Evolutionary conservation across 2,329 filamentous ascomycete genomes (phyloP).

Genomic region (Stachybotrys chlorohalonatus): DNA sequence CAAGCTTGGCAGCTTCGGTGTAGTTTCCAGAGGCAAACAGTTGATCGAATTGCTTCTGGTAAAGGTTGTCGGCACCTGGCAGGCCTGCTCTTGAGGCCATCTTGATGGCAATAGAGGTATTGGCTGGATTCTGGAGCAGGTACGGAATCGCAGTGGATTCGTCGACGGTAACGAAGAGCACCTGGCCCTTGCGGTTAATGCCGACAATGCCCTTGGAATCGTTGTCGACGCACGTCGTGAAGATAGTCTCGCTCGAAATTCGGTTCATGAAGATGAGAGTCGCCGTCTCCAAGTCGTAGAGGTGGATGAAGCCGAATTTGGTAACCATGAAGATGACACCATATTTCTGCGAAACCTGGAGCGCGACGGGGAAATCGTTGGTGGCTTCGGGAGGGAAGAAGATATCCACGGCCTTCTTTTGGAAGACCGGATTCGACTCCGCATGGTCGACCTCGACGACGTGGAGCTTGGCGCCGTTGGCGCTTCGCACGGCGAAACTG

Average conservation of each 20-base stretch:
- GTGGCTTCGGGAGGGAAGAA: slow-evolving; percentile 94
- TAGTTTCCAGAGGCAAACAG: slow-evolving; percentile 74
- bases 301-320: slow-evolving; percentile 97
- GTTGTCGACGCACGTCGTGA: slow-evolving; percentile 79
- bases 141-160: slow-evolving; percentile 89
- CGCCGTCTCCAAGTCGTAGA: slow-evolving; percentile 94
- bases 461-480: slow-evolving; percentile 87
- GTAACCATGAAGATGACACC: slow-evolving; percentile 95
- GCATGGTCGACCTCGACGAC: slow-evolving; percentile 96
- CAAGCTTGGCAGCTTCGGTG: slow-evolving; percentile 85
- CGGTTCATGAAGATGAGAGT: slow-evolving; percentile 99
- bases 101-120: slow-evolving; percentile 89
- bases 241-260: slow-evolving; percentile 98
- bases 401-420: slow-evolving; percentile 94
- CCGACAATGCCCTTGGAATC: slow-evolving; percentile 83
- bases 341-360: slow-evolving; percentile 95
- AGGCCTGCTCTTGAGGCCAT: slow-evolving; percentile 89
- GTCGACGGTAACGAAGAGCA: slow-evolving; percentile 87
- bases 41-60: slow-evolving; percentile 86
- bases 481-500: slow-evolving; percentile 87
- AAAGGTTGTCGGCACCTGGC: slow-evolving; percentile 88
- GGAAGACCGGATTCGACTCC: slow-evolving; percentile 77
- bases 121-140: slow-evolving; percentile 91
- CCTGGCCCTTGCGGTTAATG: slow-evolving; percentile 96
- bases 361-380: slow-evolving; percentile 95